Percentiles rank a stretch among this genome's conserved stretches.
These are phyloP conservation scores for Lactifluus subvellereus DNA, from an alignment of 768 basidiomycete species.

Conservation along the genomic window DNA sequence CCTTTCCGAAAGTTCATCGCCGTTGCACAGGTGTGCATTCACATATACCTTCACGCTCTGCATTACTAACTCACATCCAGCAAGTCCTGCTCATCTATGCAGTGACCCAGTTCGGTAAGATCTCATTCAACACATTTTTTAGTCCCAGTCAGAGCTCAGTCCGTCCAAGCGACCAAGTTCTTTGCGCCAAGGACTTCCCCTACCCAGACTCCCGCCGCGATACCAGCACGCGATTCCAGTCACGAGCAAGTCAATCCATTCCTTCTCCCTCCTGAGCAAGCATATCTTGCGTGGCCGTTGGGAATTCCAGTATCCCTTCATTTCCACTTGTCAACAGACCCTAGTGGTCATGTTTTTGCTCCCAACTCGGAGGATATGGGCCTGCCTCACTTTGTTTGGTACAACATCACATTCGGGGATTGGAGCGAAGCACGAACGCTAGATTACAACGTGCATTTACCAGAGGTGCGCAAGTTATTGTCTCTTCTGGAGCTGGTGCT, in stretches of 20 bases:
- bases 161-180: slow-evolving; percentile 41
- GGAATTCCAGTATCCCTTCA: slow-evolving; percentile 62
- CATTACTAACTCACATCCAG: slow-evolving; percentile 32
- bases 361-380: slow-evolving; percentile 42
- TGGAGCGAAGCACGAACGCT: slow-evolving; percentile 55
- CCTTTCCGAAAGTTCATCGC: slow-evolving; percentile 34
- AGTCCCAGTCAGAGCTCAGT: not conserved
- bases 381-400: slow-evolving; percentile 70
- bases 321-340: slow-evolving; percentile 66
- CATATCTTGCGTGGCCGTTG: slow-evolving; percentile 52
- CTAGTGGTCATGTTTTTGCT: slow-evolving; percentile 53
- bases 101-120: slow-evolving; percentile 59
- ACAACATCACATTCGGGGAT: slow-evolving; percentile 72
- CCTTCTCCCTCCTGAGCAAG: slow-evolving; percentile 50
- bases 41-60: not conserved
- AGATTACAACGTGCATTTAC: slow-evolving; percentile 58
- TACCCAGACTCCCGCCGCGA: slow-evolving; percentile 27
- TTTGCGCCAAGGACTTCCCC: slow-evolving; percentile 35
- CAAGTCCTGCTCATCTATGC: slow-evolving; percentile 65
- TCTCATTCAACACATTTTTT: not conserved
- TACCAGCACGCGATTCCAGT: slow-evolving; percentile 24
- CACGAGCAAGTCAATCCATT: slow-evolving; percentile 39
- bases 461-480: slow-evolving; percentile 44
- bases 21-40: slow-evolving; percentile 38
- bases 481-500: not conserved